Base-by-base conservation (phyloP, 2,329 filamentous ascomycete species). In the Blastomyces silverae region DNA sequence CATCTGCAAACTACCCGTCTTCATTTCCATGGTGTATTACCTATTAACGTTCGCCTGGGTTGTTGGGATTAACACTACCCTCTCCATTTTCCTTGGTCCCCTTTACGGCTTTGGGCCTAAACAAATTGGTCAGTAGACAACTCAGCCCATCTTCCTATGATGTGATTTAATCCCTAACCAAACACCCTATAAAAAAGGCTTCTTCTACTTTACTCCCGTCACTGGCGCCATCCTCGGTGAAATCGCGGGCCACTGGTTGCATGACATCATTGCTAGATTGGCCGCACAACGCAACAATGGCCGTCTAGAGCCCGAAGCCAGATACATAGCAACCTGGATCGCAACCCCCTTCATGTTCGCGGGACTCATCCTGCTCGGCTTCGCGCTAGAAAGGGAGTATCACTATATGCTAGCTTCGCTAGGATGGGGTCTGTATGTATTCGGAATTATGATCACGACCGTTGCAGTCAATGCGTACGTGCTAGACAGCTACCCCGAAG, bases 131-230 rank as follows among this genome's bases (percentile, higher is more conserved):
- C 80, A 72, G 72, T 66, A 52, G 0, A 17, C 39, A 22, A 52
- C 25, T 10, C 34, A 20, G 22, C 1, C 7, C 34, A 34, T 39
- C 20, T n/a, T 11, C 31, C 15, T n/a, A 37, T 15, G 2, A 57
- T 39, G 4, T 28, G 7, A n/a, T 42, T 39, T 20, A 3, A 5
- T 61, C 58, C 31, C 42, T 28, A 20, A 28, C 15, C 13, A 62
- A 42, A 13, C 6, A 20, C 31, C 46, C n/a, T 22, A 61, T n/a
- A 61, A 50, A 61, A 61, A 25, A 71, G 76, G 80, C 0, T 80
- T 78, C 67, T 84, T 86, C 70, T 86, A 87, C 73, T 85, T 87
- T 71, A 82, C 83, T 0, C 82, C 82, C 2, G 78, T 86, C 34
- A 79, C 85, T 0, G 84, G 79, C 3, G 79, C 81, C 2, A 70